phyloP scores from a whole-genome alignment of 768 basidiomycete species.

The Lactifluus echinatus region DNA sequence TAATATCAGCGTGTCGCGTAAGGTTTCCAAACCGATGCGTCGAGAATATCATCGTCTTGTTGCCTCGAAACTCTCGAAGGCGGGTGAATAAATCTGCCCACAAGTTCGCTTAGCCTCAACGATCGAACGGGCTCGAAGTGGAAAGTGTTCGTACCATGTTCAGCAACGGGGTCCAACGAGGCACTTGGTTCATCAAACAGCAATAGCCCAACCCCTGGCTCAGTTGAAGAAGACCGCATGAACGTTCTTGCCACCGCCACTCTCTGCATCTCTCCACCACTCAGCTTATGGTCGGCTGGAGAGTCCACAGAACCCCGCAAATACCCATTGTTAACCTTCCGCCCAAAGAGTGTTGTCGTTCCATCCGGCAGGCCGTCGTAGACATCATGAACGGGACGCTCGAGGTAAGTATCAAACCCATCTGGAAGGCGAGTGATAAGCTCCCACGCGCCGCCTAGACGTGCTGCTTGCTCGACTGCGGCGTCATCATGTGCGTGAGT shows the following conservation, averaged over 20 bases:
- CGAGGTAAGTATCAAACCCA: conserved; percentile 62
- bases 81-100: conserved; percentile 57
- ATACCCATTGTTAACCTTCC: conserved; percentile 31
- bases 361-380: conserved; percentile 62
- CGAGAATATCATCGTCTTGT: conserved; percentile 79
- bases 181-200: conserved; percentile 70
- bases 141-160: conserved; percentile 42
- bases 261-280: conserved; percentile 71
- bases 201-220: conserved; percentile 45
- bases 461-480: conserved; percentile 56
- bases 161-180: conserved; percentile 64
- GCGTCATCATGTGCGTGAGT: conserved; percentile 42
- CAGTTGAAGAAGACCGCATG: conserved; percentile 48
- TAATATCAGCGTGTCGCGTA: conserved; percentile 42
- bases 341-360: conserved; percentile 55
- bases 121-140: background rate
- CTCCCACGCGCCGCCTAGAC: conserved; percentile 57
- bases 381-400: conserved; percentile 57
- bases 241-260: conserved; percentile 67
- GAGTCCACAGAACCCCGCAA: background rate
- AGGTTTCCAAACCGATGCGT: conserved; percentile 64
- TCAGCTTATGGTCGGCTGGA: conserved; percentile 28
- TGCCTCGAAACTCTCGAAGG: conserved; percentile 55
- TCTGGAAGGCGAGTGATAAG: conserved; percentile 60
- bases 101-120: conserved; percentile 14